These are phyloP conservation scores for Hippophae gyantsensis DNA, from an alignment of 306 rosid species.

Conservation along the genomic window DNA sequence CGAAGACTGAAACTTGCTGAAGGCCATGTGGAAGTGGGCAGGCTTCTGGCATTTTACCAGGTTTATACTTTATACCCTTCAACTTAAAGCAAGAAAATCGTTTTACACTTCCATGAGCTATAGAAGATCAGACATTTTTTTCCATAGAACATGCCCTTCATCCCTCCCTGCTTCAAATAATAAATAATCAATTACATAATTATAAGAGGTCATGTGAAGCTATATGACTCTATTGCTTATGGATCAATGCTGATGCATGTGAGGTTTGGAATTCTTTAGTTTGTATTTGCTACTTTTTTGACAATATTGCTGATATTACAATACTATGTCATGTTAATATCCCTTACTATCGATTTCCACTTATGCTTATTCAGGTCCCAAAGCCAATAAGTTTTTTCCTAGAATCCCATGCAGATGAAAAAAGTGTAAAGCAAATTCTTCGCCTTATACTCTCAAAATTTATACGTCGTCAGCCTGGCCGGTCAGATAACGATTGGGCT, in stretches of 20 bases:
- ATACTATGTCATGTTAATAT: neutral
- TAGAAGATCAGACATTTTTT: neutral
- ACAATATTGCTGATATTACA: neutral
- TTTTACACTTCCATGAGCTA: neutral
- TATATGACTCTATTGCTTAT: neutral
- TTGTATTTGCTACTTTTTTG: neutral
- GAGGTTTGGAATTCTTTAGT: slow-evolving; percentile 8
- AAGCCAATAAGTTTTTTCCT: slow-evolving; percentile 77
- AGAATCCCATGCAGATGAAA: slow-evolving; percentile 66
- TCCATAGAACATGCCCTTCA: neutral
- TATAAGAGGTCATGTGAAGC: no score
- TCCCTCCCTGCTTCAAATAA: no score
- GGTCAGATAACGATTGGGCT: slow-evolving; percentile 95
- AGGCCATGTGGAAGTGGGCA: slow-evolving; percentile 89
- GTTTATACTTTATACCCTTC: slow-evolving; percentile 39
- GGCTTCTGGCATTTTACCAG: slow-evolving; percentile 91
- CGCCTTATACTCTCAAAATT: slow-evolving; percentile 94
- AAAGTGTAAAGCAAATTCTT: slow-evolving; percentile 87
- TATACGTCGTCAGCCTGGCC: slow-evolving; percentile 80
- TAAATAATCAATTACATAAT: no score
- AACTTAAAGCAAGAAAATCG: neutral
- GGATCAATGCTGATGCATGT: neutral
- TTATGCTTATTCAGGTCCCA: slow-evolving; percentile 60
- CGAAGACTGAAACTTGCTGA: slow-evolving; percentile 67
- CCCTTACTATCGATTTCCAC: neutral